These are phyloP conservation scores for Phytopythium boreale DNA, from an alignment of 352 stramenopile genomes.

Conservation along the genomic window DNA sequence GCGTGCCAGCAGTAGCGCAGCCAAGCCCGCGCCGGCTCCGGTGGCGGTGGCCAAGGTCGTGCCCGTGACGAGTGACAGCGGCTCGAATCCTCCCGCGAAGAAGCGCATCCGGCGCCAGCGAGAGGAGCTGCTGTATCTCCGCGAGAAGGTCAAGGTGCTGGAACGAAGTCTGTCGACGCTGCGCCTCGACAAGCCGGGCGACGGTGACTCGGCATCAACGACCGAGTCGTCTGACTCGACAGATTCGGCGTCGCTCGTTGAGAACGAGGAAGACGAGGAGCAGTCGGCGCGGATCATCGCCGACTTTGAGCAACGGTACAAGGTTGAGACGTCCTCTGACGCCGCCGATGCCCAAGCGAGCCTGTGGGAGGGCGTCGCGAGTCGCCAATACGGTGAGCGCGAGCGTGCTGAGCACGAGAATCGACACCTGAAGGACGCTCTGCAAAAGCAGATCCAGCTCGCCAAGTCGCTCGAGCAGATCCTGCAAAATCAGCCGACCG, in stretches of 20 bases:
- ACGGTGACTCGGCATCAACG: background rate
- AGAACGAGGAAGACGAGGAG: slow-evolving; percentile 1
- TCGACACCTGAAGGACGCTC: slow-evolving; percentile 29
- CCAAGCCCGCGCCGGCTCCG: slow-evolving; percentile 11
- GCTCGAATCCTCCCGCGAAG: slow-evolving; percentile 15
- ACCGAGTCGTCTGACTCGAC: background rate
- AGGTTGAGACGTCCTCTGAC: background rate
- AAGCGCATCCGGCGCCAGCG: slow-evolving; percentile 38
- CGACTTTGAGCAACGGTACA: slow-evolving; percentile 3
- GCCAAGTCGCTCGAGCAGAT: slow-evolving; percentile 38
- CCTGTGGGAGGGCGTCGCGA: slow-evolving; percentile 39
- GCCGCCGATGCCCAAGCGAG: background rate
- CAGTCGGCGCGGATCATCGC: slow-evolving; percentile 1
- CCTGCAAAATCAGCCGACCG: slow-evolving; percentile 24
- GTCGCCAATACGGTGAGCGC: slow-evolving; percentile 31
- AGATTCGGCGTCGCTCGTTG: background rate
- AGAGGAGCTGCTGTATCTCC: slow-evolving; percentile 42
- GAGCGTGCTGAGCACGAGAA: slow-evolving; percentile 39
- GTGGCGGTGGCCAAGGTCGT: slow-evolving; percentile 8
- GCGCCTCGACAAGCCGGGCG: slow-evolving; percentile 6
- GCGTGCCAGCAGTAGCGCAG: background rate
- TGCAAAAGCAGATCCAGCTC: slow-evolving; percentile 37
- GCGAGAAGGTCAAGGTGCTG: slow-evolving; percentile 40
- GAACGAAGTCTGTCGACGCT: slow-evolving; percentile 28
- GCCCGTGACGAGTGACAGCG: slow-evolving; percentile 2